Evolutionary conservation across 1,139 yeast genomes (phyloP).

Genomic region (Trichomonascaceae sp.): DNA sequence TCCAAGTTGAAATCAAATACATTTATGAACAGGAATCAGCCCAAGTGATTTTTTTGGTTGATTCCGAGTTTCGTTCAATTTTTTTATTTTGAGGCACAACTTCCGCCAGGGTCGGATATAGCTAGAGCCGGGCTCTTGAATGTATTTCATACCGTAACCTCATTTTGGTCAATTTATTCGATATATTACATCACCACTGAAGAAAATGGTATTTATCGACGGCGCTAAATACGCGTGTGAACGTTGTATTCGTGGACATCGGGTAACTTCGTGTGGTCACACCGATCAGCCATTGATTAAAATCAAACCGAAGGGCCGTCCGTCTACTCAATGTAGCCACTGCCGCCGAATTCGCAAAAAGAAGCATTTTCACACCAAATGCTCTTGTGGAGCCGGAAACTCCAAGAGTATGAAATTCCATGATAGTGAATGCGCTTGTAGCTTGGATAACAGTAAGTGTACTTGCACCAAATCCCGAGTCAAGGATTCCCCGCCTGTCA

Average conservation of each 20-base stretch:
- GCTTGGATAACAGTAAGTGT: constrained; percentile 49
- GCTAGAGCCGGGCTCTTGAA: background rate
- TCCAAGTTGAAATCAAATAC: background rate
- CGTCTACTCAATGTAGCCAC: constrained; percentile 84
- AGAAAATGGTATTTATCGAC: constrained; percentile 49
- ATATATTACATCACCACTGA: background rate
- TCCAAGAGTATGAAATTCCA: constrained; percentile 42
- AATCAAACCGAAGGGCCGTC: constrained; percentile 96
- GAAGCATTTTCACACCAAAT: constrained; percentile 63
- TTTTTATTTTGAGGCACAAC: background rate
- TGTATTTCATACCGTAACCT: background rate
- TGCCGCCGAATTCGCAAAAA: constrained; percentile 75
- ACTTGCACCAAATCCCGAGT: constrained; percentile 45
- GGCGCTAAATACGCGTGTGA: constrained; percentile 94
- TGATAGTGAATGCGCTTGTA: constrained; percentile 47
- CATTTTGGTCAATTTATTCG: background rate
- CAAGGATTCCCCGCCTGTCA: constrained; percentile 1
- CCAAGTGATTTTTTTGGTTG: background rate
- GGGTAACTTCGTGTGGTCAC: constrained; percentile 91
- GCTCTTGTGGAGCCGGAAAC: constrained; percentile 61
- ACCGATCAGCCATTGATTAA: constrained; percentile 83
- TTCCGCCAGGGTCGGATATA: background rate
- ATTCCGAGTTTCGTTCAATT: background rate
- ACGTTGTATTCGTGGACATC: constrained; percentile 90
- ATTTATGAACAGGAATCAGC: background rate